Evolutionary conservation across 306 rosid species (phyloP), one percentile per base, ranked within the genome.

Genomic region (Cucurbita pepo): DNA sequence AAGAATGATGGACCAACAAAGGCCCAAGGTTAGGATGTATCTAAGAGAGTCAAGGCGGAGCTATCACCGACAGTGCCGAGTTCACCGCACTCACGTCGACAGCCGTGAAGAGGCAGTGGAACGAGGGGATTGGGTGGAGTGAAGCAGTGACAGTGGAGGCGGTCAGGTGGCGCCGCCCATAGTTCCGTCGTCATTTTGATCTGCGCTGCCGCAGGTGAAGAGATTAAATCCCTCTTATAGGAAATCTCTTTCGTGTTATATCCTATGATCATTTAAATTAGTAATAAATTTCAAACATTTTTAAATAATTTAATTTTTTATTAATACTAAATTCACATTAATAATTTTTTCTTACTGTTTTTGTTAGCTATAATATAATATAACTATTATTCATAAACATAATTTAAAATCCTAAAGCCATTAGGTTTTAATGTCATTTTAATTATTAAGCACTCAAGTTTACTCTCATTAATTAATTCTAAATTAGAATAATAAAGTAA

Each of bases 1-100:
- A 0, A 55, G 70, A 18, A 16, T 25, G 34, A 30, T 30, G 34
- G 34, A 30, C 34, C 4, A 2, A 30, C 34, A 3, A 30, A 30
- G 77, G 22, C 85, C 80, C 73, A 84, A 30, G 34, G 34, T 30
- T 30, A 0, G 34, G 34, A 30, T 30, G 34, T 30, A 30, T 30
- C 34, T 30, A 30, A 30, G 54, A 82, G 80, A 69, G 88, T 85
- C 37, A 82, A 53, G 40, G 78, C 82, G 10, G 88, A 85, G 58
- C 79, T 86, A 85, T 79, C 4, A 62, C 86, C 19, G 86, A 82
- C 8, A 85, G 40, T 16, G 79, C 86, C 4, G 86, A 77, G 77
- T 80, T 85, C 6, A 80, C 84, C n/a, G 79, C 76, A 59, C 65
- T 60, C 79, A 80, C 14, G 76, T 85, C 76, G 60, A 72, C 50